Base-by-base conservation (phyloP, 371 early-diverging fungal genomes). In the Capniomyces stellatus region DNA sequence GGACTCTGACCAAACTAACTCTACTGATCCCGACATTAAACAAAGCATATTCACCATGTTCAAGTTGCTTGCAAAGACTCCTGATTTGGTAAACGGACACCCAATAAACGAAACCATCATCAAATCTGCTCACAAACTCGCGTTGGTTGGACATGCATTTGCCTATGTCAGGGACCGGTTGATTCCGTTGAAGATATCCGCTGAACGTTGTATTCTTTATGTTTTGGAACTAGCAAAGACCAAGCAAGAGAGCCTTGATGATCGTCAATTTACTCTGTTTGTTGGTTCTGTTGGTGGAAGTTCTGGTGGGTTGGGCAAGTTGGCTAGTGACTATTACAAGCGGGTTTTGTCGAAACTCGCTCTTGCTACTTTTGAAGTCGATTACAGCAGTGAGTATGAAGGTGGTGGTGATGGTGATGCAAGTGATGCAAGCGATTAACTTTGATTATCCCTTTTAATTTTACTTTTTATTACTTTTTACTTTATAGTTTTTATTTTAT, bases 111-210 rank as follows among this genome's bases (percentile, higher is more conserved):
- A 71, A 53, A 75, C 76, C 0, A 58, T 70, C 29, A 59, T 83
- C 51, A 44, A 56, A 58, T 23, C 43, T 61, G 13, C 53, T 85
- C n/a, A 75, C 87, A 10, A 74, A 79, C 1, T 68, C 75, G 1
- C 67, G 79, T 43, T 79, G 87, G 81, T 54, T 62, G 3, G 27
- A 19, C 27, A 22, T 19, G 46, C 46, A 44, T 44, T 44, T 44
- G 21, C 46, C 27, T 76, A 73, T 59, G 86, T 84, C 8, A 77
- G 83, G 13, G 84, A 84, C 57, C 75, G 88, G 46, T 76, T 72
- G 46, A 76, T 83, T 28, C 81, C 87, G 1, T 74, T 90, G 57
- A 90, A 89, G 64, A 64, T 86, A 41, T 82, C 89, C 1, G 81
- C 83, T 0, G 91, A 90, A 64, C 72, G 85, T 3, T 75, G 85